Conservation (phyloP, 1,284 basidiomycete species). For the Cutaneotrichosporon curvatum region DNA sequence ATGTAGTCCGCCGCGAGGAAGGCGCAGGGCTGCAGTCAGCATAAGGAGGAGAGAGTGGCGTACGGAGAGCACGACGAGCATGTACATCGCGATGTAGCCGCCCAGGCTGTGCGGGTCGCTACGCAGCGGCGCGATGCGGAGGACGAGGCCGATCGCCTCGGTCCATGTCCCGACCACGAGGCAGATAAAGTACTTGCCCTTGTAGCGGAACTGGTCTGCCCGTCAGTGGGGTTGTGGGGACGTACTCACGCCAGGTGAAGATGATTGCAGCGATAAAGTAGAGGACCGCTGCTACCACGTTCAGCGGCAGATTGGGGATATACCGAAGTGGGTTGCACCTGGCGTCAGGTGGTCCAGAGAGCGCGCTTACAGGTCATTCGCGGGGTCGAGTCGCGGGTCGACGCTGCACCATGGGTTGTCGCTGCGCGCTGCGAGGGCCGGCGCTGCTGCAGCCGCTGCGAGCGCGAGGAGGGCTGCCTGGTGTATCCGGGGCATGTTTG, state of each 20-base stretch:
- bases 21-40: conserved; percentile 54
- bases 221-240: neutral
- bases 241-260: conserved; percentile 50
- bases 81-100: conserved; percentile 15
- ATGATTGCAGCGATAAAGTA: conserved; percentile 53
- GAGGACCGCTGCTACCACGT: conserved; percentile 53
- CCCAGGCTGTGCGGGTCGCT: conserved; percentile 7
- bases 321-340: conserved; percentile 50
- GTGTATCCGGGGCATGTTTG: too few species aligned
- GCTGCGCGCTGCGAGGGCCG: neutral
- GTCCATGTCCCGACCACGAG: conserved; percentile 14
- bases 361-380: conserved; percentile 4
- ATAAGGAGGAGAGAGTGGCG: neutral
- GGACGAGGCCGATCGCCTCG: conserved; percentile 14
- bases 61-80: conserved; percentile 14
- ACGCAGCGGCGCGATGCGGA: conserved; percentile 10
- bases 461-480: neutral
- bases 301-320: conserved; percentile 56
- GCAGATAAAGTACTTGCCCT: conserved; percentile 12
- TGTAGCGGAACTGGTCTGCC: conserved; percentile 11
- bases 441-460: neutral
- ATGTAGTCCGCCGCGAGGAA: conserved; percentile 68
- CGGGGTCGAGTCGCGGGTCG: conserved; percentile 9
- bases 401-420: conserved; percentile 6
- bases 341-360: neutral